Evolutionary conservation across 2,329 filamentous ascomycete genomes (phyloP).

Genomic region (Dothistroma pini): DNA sequence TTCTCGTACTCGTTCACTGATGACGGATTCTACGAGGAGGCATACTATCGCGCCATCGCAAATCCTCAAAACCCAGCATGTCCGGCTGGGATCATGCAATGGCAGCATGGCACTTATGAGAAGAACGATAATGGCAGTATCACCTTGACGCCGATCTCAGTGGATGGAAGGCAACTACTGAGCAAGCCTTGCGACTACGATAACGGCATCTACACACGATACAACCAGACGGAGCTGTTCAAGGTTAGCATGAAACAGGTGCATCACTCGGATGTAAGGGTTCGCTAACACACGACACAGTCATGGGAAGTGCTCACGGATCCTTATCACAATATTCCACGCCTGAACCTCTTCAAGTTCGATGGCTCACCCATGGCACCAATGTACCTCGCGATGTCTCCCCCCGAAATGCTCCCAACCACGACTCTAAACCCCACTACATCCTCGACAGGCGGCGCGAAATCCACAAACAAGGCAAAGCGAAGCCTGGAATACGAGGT

Average conservation of each 20-base stretch:
- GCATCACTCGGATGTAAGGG: not conserved
- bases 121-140: slow-evolving; percentile 57
- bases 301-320: slow-evolving; percentile 51
- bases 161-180: slow-evolving; percentile 64
- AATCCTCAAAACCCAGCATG: slow-evolving; percentile 60
- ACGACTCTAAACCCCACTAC: slow-evolving; percentile 58
- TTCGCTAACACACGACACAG: slow-evolving; percentile 28
- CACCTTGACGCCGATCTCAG: slow-evolving; percentile 56
- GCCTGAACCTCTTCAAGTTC: slow-evolving; percentile 61
- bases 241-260: slow-evolving; percentile 46
- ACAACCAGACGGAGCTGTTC: slow-evolving; percentile 62
- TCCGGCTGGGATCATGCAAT: slow-evolving; percentile 64
- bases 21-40: slow-evolving; percentile 65
- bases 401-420: slow-evolving; percentile 68
- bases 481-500: slow-evolving; percentile 32
- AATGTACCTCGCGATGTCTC: slow-evolving; percentile 61
- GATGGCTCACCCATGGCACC: slow-evolving; percentile 65
- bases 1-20: slow-evolving; percentile 71
- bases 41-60: slow-evolving; percentile 65
- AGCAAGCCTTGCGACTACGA: slow-evolving; percentile 61
- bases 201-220: slow-evolving; percentile 59
- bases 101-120: slow-evolving; percentile 65
- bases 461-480: slow-evolving; percentile 29
- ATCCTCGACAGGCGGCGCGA: slow-evolving; percentile 37
- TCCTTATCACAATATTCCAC: slow-evolving; percentile 57